These are phyloP conservation scores for Manihot esculenta DNA, from an alignment of 441 rosid species.

Conservation along the genomic window DNA sequence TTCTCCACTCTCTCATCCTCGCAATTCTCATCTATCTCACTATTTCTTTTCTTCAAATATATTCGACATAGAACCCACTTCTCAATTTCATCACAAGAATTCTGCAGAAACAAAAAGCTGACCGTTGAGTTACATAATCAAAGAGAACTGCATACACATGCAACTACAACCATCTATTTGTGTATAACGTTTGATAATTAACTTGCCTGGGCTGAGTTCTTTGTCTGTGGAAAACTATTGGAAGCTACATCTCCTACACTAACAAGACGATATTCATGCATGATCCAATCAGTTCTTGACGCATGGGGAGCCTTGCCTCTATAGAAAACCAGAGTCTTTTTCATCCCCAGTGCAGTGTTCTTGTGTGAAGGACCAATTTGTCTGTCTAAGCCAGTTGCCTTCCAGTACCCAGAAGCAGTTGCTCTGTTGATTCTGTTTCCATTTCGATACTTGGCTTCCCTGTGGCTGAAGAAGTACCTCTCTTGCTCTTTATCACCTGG, in stretches of 20 bases:
- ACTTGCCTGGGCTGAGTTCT: conserved; percentile 32
- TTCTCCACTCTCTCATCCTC: background rate
- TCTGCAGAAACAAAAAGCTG: conserved; percentile 20
- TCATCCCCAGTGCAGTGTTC: conserved; percentile 50
- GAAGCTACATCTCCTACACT: conserved; percentile 5
- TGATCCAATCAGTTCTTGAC: conserved; percentile 64
- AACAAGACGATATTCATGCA: conserved; percentile 74
- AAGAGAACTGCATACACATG: background rate
- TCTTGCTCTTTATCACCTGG: conserved; percentile 60
- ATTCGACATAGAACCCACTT: conserved; percentile 51
- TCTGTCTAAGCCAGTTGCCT: conserved; percentile 61
- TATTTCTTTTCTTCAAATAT: conserved; percentile 39
- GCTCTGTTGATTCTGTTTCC: conserved; percentile 61
- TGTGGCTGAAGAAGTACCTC: conserved; percentile 60
- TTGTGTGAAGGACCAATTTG: conserved; percentile 35
- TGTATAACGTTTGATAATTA: no score
- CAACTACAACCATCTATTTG: no score
- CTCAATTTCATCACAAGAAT: conserved; percentile 27
- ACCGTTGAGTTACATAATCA: background rate
- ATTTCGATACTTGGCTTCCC: conserved; percentile 59
- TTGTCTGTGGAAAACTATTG: conserved; percentile 1
- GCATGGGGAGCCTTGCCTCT: conserved; percentile 55
- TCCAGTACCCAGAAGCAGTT: conserved; percentile 73
- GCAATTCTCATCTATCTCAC: background rate
- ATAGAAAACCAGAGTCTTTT: conserved; percentile 64